Evolutionary conservation across 306 rosid genomes (phyloP).

Genomic region (Hippophae rhamnoides): DNA sequence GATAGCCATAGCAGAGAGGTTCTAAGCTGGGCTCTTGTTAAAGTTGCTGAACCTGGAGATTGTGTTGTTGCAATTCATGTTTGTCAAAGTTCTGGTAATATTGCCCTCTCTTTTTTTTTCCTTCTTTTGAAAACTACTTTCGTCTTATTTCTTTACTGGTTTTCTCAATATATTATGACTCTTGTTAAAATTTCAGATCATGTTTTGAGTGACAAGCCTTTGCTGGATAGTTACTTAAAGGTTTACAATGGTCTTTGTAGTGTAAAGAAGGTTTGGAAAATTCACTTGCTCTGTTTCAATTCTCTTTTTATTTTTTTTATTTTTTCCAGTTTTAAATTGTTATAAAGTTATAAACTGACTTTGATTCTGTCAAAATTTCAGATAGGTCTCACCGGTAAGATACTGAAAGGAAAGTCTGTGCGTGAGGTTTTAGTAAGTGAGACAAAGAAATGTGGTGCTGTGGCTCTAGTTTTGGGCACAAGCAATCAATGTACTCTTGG

Average conservation of each 20-base stretch:
- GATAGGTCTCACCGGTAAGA: slow-evolving; percentile 53
- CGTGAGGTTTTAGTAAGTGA: slow-evolving; percentile 53
- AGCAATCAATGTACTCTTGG: slow-evolving; percentile 29
- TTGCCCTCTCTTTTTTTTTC: neutral
- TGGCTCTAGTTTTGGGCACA: slow-evolving; percentile 62
- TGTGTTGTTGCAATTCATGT: slow-evolving; percentile 68
- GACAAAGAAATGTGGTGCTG: slow-evolving; percentile 47
- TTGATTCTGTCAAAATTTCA: slow-evolving; percentile 25
- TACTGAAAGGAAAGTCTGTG: slow-evolving; percentile 49
- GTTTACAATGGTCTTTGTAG: slow-evolving; percentile 56
- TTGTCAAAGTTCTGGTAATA: slow-evolving; percentile 47
- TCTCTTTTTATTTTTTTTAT: slow-evolving; percentile 3
- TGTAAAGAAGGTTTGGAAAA: slow-evolving; percentile 44
- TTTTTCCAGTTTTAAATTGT: neutral
- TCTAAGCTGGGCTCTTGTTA: slow-evolving; percentile 75
- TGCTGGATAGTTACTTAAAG: slow-evolving; percentile 56
- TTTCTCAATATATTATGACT: neutral
- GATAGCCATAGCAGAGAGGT: slow-evolving; percentile 55
- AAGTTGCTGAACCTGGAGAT: slow-evolving; percentile 80
- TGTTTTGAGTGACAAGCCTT: slow-evolving; percentile 33
- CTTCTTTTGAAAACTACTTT: neutral
- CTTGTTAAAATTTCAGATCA: slow-evolving; percentile 25
- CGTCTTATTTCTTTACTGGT: neutral
- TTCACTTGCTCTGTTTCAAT: neutral
- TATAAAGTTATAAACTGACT: neutral